Evolutionary conservation across 2,329 filamentous ascomycete species (phyloP).

Genomic region (Bimuria novae-zelandiae): DNA sequence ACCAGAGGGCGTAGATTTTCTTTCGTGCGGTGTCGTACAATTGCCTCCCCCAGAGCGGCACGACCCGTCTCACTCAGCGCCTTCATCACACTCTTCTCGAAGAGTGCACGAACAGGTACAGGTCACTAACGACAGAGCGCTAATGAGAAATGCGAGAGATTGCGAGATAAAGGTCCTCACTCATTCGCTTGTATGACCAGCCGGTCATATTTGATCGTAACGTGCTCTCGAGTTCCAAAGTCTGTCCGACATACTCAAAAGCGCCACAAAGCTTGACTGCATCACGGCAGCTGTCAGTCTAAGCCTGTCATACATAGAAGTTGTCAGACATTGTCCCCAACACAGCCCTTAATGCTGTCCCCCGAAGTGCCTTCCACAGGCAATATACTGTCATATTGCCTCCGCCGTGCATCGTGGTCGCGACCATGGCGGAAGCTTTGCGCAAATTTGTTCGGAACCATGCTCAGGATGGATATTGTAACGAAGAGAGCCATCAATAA

Average conservation of each 20-base stretch:
- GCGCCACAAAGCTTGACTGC: slow-evolving; percentile 43
- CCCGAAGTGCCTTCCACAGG: neutral
- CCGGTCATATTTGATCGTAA: neutral
- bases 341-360: neutral
- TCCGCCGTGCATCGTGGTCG: neutral
- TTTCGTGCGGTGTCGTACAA: too few species aligned
- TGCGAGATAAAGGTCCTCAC: neutral
- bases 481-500: neutral
- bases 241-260: slow-evolving; percentile 22
- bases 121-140: neutral
- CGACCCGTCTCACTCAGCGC: neutral
- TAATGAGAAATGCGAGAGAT: neutral
- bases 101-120: slow-evolving; percentile 1
- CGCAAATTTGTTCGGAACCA: neutral
- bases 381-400: neutral
- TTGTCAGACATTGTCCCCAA: neutral
- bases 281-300: slow-evolving; percentile 30
- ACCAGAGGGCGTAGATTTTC: neutral
- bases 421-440: neutral
- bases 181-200: too few species aligned
- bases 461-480: neutral
- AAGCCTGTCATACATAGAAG: slow-evolving; percentile 12
- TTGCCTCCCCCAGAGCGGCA: neutral
- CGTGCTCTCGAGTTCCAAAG: neutral
- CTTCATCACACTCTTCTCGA: neutral